phyloP scores from a whole-genome alignment of 2,329 filamentous ascomycete species.

The Bisporella sp. region DNA sequence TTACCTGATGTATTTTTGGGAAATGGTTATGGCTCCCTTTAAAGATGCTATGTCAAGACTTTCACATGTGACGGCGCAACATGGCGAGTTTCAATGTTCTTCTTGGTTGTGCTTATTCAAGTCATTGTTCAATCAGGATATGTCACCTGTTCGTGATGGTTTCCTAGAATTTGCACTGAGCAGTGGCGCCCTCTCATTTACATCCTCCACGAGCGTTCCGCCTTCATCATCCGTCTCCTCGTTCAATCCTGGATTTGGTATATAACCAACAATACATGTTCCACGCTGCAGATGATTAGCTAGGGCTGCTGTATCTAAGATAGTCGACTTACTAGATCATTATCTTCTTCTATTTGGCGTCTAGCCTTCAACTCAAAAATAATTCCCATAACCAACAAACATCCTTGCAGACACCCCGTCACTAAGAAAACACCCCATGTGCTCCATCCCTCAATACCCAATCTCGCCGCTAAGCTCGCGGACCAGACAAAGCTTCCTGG shows the following conservation, averaged over 20 bases:
- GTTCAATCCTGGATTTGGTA: slow-evolving; percentile 3
- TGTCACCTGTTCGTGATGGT: background rate
- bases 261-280: slow-evolving; percentile 11
- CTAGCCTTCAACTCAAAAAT: slow-evolving; percentile 54
- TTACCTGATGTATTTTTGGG: no score
- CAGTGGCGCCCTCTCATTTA: slow-evolving; percentile 7
- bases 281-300: slow-evolving; percentile 7
- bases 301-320: background rate
- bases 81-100: no score
- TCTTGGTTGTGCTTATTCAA: no score
- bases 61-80: no score
- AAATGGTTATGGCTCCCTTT: no score
- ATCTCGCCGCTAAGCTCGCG: slow-evolving; percentile 69
- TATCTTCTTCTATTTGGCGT: slow-evolving; percentile 7
- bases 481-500: slow-evolving; percentile 90
- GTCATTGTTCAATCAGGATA: no score
- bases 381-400: slow-evolving; percentile 72
- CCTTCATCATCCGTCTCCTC: slow-evolving; percentile 13
- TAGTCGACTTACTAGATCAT: slow-evolving; percentile 7
- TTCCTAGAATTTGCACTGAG: background rate
- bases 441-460: slow-evolving; percentile 84
- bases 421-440: slow-evolving; percentile 90
- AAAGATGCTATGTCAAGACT: no score
- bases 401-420: slow-evolving; percentile 79
- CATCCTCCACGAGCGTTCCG: slow-evolving; percentile 3